Conservation (phyloP, 2,329 filamentous ascomycete genomes). For the Penicillium sp. region DNA sequence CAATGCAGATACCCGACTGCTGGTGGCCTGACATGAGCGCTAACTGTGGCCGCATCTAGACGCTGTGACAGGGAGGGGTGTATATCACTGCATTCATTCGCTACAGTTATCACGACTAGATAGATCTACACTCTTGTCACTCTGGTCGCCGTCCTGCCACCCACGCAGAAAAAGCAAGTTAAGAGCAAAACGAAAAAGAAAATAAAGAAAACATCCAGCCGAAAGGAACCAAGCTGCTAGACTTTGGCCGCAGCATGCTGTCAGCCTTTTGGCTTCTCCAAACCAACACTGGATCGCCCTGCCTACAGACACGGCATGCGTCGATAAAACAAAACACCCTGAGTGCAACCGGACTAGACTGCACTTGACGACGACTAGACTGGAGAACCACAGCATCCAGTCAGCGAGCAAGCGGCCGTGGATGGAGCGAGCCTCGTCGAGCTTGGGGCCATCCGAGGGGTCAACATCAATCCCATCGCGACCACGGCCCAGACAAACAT, state of each 20-base stretch:
- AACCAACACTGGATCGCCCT: not conserved
- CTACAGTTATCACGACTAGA: no score
- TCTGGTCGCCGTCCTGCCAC: no score
- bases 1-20: no score
- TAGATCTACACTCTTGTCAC: no score
- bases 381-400: not conserved
- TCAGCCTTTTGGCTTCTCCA: slow-evolving; percentile 1
- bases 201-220: not conserved
- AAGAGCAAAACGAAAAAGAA: not conserved
- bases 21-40: no score
- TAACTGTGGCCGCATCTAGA: not conserved
- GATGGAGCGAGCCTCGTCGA: not conserved
- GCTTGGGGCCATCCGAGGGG: not conserved
- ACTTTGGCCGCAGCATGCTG: slow-evolving; percentile 7
- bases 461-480: not conserved
- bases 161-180: no score
- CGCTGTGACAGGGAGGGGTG: not conserved
- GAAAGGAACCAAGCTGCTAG: not conserved
- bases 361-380: not conserved
- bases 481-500: slow-evolving; percentile 9
- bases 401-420: not conserved
- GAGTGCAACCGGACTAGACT: not conserved
- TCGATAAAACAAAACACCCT: not conserved
- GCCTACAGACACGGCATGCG: slow-evolving; percentile 3
- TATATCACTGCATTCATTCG: not conserved